Evolutionary conservation across 495 filamentous ascomycete genomes (phyloP).

Genomic region (Penicillium cinerascens): DNA sequence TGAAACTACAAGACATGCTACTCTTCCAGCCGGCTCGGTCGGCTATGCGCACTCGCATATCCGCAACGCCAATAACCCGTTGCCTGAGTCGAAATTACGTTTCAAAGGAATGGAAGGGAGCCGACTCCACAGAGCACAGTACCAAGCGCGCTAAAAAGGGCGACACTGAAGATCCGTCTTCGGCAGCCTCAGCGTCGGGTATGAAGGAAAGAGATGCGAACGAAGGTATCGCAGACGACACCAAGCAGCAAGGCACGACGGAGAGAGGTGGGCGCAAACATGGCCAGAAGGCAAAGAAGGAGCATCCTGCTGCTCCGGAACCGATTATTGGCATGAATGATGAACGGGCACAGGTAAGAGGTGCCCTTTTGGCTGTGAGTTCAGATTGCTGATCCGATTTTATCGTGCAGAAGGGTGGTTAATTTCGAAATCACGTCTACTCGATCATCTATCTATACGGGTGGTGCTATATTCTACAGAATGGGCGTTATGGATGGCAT

Average conservation of each 20-base stretch:
- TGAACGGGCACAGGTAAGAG: constrained; percentile 54
- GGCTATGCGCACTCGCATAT: constrained; percentile 14
- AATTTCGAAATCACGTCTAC: not conserved
- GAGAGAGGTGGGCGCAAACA: constrained; percentile 42
- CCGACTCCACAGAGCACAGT: constrained; percentile 27
- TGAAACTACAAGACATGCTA: not conserved
- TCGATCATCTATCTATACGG: not conserved
- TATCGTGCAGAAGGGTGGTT: constrained; percentile 28
- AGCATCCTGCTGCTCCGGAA: constrained; percentile 61
- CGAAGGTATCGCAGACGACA: constrained; percentile 31
- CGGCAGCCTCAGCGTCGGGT: constrained; percentile 32
- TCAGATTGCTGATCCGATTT: constrained; percentile 7
- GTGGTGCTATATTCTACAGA: constrained; percentile 1
- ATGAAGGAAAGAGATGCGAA: constrained; percentile 39
- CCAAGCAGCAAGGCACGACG: constrained; percentile 40
- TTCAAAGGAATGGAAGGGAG: constrained; percentile 36
- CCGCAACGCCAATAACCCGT: constrained; percentile 12
- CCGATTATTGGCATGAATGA: constrained; percentile 70
- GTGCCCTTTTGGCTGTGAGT: constrained; percentile 2
- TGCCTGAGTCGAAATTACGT: constrained; percentile 15
- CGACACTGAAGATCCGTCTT: constrained; percentile 41
- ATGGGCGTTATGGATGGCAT: not conserved
- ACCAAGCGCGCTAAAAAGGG: constrained; percentile 35
- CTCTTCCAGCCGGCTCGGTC: constrained; percentile 1
- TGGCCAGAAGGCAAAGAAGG: constrained; percentile 54